phyloP scores from a whole-genome alignment of 1,284 basidiomycete species.

The Ganoderma meredithae region DNA sequence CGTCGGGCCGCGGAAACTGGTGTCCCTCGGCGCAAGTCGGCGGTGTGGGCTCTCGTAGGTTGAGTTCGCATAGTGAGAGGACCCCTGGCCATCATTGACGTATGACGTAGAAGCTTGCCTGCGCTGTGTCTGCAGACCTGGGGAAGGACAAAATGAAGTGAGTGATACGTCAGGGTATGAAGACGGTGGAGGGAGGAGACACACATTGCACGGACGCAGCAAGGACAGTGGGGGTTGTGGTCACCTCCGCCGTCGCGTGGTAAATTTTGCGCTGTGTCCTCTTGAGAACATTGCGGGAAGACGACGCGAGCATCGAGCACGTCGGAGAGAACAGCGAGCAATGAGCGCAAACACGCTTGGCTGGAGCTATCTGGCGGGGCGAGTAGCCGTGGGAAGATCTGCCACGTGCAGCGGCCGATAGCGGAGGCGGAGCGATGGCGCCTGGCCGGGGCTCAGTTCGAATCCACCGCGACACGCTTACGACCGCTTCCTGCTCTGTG shows the following conservation, averaged over 20 bases:
- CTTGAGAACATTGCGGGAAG: slow-evolving; percentile 47
- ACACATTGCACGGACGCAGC: not conserved
- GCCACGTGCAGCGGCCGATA: slow-evolving; percentile 20
- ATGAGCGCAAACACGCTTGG: not conserved
- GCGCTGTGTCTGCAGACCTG: slow-evolving; percentile 29
- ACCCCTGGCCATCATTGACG: not conserved
- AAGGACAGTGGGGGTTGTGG: not conserved
- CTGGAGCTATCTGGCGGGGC: not conserved
- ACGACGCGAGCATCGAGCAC: slow-evolving; percentile 50
- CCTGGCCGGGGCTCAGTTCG: slow-evolving; percentile 20
- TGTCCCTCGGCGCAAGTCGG: slow-evolving; percentile 19
- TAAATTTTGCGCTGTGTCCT: slow-evolving; percentile 24
- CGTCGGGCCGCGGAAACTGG: slow-evolving; percentile 16
- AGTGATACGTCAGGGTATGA: slow-evolving; percentile 5
- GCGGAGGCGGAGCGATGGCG: slow-evolving; percentile 5
- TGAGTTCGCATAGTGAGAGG: not conserved
- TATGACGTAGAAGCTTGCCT: slow-evolving; percentile 32
- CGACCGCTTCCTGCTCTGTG: slow-evolving; percentile 33
- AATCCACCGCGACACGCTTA: slow-evolving; percentile 32
- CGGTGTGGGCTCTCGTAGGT: slow-evolving; percentile 1
- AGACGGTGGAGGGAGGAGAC: not conserved
- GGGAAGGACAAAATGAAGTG: not conserved
- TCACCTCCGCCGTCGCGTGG: slow-evolving; percentile 18
- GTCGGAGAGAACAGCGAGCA: slow-evolving; percentile 15
- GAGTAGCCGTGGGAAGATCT: slow-evolving; percentile 12